Evolutionary conservation across 495 filamentous ascomycete genomes (phyloP), one percentile per base, ranked within the genome.

Genomic region (Neurospora intermedia): DNA sequence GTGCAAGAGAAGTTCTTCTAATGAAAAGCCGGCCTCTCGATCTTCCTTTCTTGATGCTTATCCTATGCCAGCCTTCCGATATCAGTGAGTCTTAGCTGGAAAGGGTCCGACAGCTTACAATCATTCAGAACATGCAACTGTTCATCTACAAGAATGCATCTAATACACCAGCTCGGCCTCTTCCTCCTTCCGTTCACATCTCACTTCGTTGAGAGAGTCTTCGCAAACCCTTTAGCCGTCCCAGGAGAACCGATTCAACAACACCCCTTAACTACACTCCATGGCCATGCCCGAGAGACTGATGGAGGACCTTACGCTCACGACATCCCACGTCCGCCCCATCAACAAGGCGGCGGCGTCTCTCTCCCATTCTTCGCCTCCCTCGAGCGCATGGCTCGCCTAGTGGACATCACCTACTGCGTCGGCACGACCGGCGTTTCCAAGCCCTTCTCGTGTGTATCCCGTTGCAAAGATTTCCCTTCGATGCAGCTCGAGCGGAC

Each of bases 391-490:
- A 82, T 94, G 70, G 88, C 95, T 16, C 90, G 94, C 62, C 85
- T 99, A 4, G 95, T 98, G 39, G 96, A 99, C 75, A 96, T 99
- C 69, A 85, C 94, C 40, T 99, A 99, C 85, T 99, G 96, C 81
- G 91, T 98, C 71, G 92, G 93, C 54, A 89, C 87, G n/a, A 83
- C 86, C 2, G 96, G 96, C 43, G 88, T 98, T 72, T 82, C 85
- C 9, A 87, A 88, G 72, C 96, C 96, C 10, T 99, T 99, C 79
- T 78, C 88, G 54, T 99, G 96, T 80, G 87, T 90, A 35, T 94
- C 91, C 73, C 92, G 90, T 77, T 99, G 96, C 81, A 78, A 81
- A 9, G 92, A 97, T 42, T 97, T 98, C 75, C 86, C 90, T 16
- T 81, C 86, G 27, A 90, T 98, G 71, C 90, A 93, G 74, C 87